A percentile compares a stretch with the other conserved stretches of the same genome.
Evolutionary conservation across 202 grass and related monocot genomes (phyloP).

Genomic region (Zoysia matrella): DNA sequence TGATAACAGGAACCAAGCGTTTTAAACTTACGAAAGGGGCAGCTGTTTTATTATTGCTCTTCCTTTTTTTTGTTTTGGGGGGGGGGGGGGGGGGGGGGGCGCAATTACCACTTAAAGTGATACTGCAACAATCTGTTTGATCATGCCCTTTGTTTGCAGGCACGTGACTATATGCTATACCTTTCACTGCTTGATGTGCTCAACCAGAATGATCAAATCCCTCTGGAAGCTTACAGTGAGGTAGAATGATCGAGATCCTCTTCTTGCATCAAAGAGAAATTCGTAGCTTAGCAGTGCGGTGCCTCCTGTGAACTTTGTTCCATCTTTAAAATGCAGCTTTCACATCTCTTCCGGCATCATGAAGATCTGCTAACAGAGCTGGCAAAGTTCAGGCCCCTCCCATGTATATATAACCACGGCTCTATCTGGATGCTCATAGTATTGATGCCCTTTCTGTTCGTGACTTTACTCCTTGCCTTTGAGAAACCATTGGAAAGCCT

Average conservation of each 20-base stretch:
- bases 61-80: no score
- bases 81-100: no score
- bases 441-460: conserved; percentile 47
- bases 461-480: conserved; percentile 48
- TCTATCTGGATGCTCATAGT: conserved; percentile 49
- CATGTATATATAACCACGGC: conserved; percentile 18
- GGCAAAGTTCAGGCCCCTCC: conserved; percentile 53
- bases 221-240: conserved; percentile 60
- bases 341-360: conserved; percentile 50
- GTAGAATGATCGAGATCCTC: not conserved
- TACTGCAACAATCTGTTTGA: not conserved
- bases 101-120: not conserved
- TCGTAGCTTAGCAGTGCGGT: not conserved
- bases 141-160: conserved; percentile 38
- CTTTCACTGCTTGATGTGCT: conserved; percentile 61
- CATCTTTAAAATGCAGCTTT: conserved; percentile 41
- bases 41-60: not conserved
- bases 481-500: conserved; percentile 44
- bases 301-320: conserved; percentile 1
- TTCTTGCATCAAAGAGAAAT: not conserved
- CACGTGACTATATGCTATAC: conserved; percentile 61
- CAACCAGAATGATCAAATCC: conserved; percentile 41
- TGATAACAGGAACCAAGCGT: not conserved
- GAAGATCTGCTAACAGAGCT: conserved; percentile 53
- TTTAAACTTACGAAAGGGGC: not conserved